These are phyloP conservation scores for Thraustochytrium sp. DNA, from an alignment of 352 stramenopile genomes.

Conservation along the genomic window DNA sequence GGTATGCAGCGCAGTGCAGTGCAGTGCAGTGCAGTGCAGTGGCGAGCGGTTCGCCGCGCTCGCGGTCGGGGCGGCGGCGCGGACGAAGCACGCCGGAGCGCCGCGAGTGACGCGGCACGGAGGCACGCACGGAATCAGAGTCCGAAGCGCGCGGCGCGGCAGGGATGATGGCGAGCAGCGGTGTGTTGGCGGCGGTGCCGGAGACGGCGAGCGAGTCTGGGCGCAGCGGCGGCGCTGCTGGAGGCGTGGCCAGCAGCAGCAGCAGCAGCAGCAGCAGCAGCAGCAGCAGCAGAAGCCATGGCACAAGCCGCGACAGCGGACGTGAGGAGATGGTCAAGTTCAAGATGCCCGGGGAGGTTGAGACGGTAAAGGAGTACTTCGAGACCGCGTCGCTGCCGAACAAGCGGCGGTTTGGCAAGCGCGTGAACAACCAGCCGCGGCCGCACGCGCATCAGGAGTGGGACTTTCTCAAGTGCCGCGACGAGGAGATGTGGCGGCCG, in stretches of 20 bases:
- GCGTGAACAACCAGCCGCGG: slow-evolving; percentile 29
- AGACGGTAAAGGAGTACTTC: slow-evolving; percentile 38
- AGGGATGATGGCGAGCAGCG: too few species aligned
- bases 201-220: too few species aligned
- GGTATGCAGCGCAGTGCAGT: too few species aligned
- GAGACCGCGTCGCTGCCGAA: background rate
- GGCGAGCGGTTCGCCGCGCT: too few species aligned
- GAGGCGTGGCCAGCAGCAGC: background rate
- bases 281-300: background rate
- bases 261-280: background rate
- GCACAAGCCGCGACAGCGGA: background rate
- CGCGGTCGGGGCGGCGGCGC: too few species aligned
- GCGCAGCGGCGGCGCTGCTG: too few species aligned
- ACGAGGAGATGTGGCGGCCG: slow-evolving; percentile 1
- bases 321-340: background rate
- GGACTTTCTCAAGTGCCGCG: slow-evolving; percentile 26
- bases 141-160: too few species aligned
- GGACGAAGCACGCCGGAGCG: too few species aligned
- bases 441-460: slow-evolving; percentile 7
- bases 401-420: background rate
- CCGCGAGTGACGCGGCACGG: too few species aligned
- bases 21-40: too few species aligned
- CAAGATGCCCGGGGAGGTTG: slow-evolving; percentile 4
- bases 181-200: too few species aligned
- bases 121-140: too few species aligned